These are phyloP conservation scores for Monilinia aucupariae DNA, from an alignment of 2,329 filamentous ascomycete genomes.

Conservation along the genomic window DNA sequence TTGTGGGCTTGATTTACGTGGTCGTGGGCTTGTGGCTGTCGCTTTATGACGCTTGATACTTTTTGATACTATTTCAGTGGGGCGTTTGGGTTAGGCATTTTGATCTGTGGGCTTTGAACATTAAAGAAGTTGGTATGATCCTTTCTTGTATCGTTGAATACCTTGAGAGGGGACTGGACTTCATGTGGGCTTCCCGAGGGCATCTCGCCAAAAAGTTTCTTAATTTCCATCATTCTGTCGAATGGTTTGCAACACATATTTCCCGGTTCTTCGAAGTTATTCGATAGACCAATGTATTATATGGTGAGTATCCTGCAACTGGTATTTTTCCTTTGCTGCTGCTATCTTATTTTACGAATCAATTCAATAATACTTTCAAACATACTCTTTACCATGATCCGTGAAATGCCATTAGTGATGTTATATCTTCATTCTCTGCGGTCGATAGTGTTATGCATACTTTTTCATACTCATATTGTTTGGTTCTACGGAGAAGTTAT, in stretches of 20 bases:
- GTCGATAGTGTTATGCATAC: too few species aligned
- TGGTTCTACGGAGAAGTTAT: too few species aligned
- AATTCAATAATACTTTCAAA: constrained; percentile 3
- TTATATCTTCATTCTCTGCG: too few species aligned
- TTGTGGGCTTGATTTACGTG: constrained; percentile 35
- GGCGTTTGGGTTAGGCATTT: constrained; percentile 30
- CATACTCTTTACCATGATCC: too few species aligned
- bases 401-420: not conserved
- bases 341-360: not conserved
- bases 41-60: constrained; percentile 19
- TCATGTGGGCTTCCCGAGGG: constrained; percentile 33
- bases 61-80: constrained; percentile 29
- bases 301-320: constrained; percentile 19
- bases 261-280: constrained; percentile 11
- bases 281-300: constrained; percentile 12
- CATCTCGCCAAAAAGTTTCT: constrained; percentile 20
- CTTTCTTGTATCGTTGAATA: constrained; percentile 30
- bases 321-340: constrained; percentile 1
- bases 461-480: too few species aligned
- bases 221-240: constrained; percentile 4
- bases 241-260: constrained; percentile 8
- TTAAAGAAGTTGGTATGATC: constrained; percentile 34
- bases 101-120: constrained; percentile 34
- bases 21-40: constrained; percentile 36
- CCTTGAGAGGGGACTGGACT: constrained; percentile 34